Percentiles rank a stretch among this genome's conserved stretches.
phyloP scores from a whole-genome alignment of 2,329 filamentous ascomycete species.

The Aureobasidium vineae region DNA sequence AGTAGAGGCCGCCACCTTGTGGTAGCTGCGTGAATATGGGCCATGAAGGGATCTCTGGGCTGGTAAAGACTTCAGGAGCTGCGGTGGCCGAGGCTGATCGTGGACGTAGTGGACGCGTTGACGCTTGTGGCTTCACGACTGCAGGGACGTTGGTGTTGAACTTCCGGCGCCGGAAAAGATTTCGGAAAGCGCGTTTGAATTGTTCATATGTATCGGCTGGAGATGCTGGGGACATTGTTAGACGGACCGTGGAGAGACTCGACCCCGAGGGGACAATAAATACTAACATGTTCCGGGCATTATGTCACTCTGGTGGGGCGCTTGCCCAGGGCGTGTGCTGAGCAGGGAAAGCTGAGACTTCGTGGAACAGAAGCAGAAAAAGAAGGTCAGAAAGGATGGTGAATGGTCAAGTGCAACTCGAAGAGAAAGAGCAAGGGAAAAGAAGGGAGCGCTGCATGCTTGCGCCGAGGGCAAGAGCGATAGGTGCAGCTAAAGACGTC shows the following conservation, averaged over 20 bases:
- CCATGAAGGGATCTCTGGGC: constrained; percentile 6
- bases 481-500: constrained; percentile 22
- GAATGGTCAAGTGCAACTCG: background rate
- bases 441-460: constrained; percentile 6
- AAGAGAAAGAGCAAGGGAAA: background rate
- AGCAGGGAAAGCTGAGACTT: background rate
- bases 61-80: constrained; percentile 23
- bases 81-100: constrained; percentile 25
- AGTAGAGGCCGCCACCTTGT: constrained; percentile 11
- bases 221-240: constrained; percentile 30
- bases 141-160: constrained; percentile 15
- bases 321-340: constrained; percentile 10
- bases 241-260: background rate
- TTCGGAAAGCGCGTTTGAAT: constrained; percentile 35
- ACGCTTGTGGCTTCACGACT: constrained; percentile 21
- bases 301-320: constrained; percentile 20
- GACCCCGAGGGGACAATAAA: background rate
- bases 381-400: background rate
- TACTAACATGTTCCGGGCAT: constrained; percentile 29
- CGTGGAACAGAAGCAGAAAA: background rate
- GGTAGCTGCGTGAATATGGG: constrained; percentile 2
- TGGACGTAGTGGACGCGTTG: constrained; percentile 11
- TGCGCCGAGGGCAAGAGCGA: constrained; percentile 16
- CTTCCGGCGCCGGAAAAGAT: constrained; percentile 33
- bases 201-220: constrained; percentile 32